A percentile compares a stretch with the other conserved stretches of the same genome.
These are phyloP conservation scores for Datura wrightii DNA, from an alignment of 257 asterid species.

Conservation along the genomic window DNA sequence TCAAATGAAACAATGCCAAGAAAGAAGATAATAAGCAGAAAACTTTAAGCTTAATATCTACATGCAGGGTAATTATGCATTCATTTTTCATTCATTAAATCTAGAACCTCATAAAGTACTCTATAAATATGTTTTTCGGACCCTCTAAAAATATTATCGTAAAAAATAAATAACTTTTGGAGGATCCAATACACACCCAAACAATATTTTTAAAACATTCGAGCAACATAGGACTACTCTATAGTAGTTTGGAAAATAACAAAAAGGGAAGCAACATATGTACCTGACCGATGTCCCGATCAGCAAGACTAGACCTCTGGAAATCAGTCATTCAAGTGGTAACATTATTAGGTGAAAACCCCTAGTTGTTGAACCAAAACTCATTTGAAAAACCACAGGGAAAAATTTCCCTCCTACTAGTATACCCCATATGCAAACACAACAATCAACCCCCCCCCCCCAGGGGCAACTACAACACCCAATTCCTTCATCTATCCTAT, in stretches of 20 bases:
- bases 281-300: slow-evolving; percentile 91
- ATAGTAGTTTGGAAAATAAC: neutral
- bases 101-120: slow-evolving; percentile 25
- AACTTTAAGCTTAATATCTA: neutral
- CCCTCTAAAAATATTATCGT: neutral
- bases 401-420: slow-evolving; percentile 43
- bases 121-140: neutral
- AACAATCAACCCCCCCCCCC: slow-evolving; percentile 31
- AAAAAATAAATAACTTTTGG: neutral
- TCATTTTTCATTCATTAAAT: neutral
- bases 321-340: slow-evolving; percentile 93
- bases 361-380: slow-evolving; percentile 63
- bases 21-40: slow-evolving; percentile 30
- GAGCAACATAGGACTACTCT: neutral
- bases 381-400: slow-evolving; percentile 65
- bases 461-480: slow-evolving; percentile 40
- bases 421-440: slow-evolving; percentile 54
- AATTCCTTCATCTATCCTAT: slow-evolving; percentile 55
- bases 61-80: slow-evolving; percentile 1
- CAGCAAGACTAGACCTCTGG: slow-evolving; percentile 71
- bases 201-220: neutral
- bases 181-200: neutral
- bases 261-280: slow-evolving; percentile 12
- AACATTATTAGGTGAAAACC: slow-evolving; percentile 50
- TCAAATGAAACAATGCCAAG: slow-evolving; percentile 35